Conservation (phyloP, 805 yeast genomes). For the Myxozyma kluyveri region DNA sequence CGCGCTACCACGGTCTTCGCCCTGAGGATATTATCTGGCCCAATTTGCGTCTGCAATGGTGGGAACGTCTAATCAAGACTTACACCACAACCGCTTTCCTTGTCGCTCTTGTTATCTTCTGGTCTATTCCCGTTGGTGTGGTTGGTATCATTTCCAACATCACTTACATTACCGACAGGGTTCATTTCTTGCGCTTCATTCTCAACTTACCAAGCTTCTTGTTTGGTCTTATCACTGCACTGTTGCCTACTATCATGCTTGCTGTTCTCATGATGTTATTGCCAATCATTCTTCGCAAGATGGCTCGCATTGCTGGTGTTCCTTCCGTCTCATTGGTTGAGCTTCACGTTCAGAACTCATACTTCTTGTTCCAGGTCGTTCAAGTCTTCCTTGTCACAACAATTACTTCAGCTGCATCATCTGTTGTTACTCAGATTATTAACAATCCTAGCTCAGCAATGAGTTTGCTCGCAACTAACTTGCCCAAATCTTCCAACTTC, state of each 20-base stretch:
- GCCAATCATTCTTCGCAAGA: conserved; percentile 75
- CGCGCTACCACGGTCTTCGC: conserved; percentile 56
- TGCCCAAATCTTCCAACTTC: conserved; percentile 90
- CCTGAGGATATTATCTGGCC: conserved; percentile 88
- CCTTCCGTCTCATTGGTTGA: conserved; percentile 72
- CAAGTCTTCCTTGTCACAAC: conserved; percentile 86
- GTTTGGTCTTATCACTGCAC: conserved; percentile 81
- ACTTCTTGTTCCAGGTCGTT: conserved; percentile 83
- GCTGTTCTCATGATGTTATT: conserved; percentile 80
- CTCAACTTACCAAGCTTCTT: conserved; percentile 66
- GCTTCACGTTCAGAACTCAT: conserved; percentile 82
- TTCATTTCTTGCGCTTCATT: conserved; percentile 74
- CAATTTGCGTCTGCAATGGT: conserved; percentile 59
- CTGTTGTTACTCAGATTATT: conserved; percentile 70
- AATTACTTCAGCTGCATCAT: conserved; percentile 74
- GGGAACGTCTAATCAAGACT: conserved; percentile 56
- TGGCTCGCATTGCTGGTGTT: conserved; percentile 73
- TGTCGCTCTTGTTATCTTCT: conserved; percentile 72
- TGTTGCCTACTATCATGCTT: conserved; percentile 78
- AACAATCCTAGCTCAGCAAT: conserved; percentile 68
- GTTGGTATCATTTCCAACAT: conserved; percentile 92
- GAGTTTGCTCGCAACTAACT: conserved; percentile 65
- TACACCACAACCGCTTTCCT: conserved; percentile 56
- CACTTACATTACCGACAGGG: conserved; percentile 63
- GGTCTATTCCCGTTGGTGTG: conserved; percentile 98